Base-by-base conservation (phyloP, 108 stramenopile genomes). In the Conticribra guillardii region DNA sequence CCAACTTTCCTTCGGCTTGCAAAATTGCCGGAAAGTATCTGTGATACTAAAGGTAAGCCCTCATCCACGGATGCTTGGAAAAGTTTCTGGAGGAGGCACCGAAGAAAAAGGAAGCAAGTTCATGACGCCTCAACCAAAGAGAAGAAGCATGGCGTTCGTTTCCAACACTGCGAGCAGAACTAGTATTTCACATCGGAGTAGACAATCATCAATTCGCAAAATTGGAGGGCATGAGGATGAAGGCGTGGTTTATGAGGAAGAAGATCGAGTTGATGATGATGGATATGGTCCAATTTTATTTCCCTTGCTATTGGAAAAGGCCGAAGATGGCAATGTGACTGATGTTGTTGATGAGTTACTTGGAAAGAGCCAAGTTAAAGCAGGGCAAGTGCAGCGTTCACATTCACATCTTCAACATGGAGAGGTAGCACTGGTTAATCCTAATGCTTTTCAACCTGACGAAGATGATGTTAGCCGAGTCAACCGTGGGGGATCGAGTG, bases 371-470 rank as follows among this genome's bases (percentile, higher is more conserved):
- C 4, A 24, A 18, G 37, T 27, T 52, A n/a, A n/a, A n/a, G n/a
- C n/a, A n/a, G n/a, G n/a, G n/a, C n/a, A n/a, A n/a, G n/a, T n/a
- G n/a, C n/a, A 47, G 31, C 28, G 21, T 17, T 34, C 4, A 11
- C 19, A 69, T 27, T 49, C 26, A 17, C 50, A 64, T 22, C 5
- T 44, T 33, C 48, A 58, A 24, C 60, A 52, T 54, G 59, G 64
- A 16, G 85, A 92, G 32, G 60, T 94, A 46, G 79, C 91, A 17
- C 64, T 94, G 26, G 85, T 94, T 27, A 94, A 91, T 69, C 93
- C 93, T 0, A 62, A 85, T 32, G 87, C 89, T 18, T 91, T 94
- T 79, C 67, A 69, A 49, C 24, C 50, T 41, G 52, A 31, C 45
- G 65, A 15, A 34, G 54, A 56, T 54, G 54, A 67, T 0, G 67